These are phyloP conservation scores for Starmerella stigmatis DNA, from an alignment of 805 yeast species.

Conservation along the genomic window DNA sequence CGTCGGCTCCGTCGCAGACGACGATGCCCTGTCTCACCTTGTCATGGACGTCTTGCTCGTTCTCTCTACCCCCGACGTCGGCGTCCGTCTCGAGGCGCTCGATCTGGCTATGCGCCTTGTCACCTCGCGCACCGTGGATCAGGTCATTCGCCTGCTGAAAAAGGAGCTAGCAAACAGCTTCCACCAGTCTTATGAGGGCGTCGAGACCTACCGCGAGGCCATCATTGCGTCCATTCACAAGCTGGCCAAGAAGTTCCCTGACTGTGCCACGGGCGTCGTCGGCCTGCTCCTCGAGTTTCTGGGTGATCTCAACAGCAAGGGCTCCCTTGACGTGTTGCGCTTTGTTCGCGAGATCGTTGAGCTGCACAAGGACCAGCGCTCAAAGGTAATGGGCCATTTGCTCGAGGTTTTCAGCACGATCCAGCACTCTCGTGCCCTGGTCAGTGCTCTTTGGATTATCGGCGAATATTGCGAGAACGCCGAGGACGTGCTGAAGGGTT, in stretches of 20 bases:
- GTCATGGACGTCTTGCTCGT: slow-evolving; percentile 79
- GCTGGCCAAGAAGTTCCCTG: slow-evolving; percentile 77
- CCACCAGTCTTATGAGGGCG: slow-evolving; percentile 54
- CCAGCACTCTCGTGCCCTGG: slow-evolving; percentile 79
- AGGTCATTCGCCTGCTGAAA: slow-evolving; percentile 80
- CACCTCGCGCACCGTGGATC: slow-evolving; percentile 82
- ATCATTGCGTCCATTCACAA: slow-evolving; percentile 80
- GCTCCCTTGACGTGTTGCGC: slow-evolving; percentile 82
- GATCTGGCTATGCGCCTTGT: slow-evolving; percentile 72
- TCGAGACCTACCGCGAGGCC: slow-evolving; percentile 76
- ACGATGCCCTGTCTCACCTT: slow-evolving; percentile 74
- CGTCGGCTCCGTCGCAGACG: slow-evolving; percentile 67
- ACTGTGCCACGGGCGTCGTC: slow-evolving; percentile 85
- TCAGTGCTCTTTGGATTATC: slow-evolving; percentile 90
- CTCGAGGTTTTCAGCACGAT: slow-evolving; percentile 51
- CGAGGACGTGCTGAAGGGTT: slow-evolving; percentile 62
- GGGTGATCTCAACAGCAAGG: slow-evolving; percentile 65
- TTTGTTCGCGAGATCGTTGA: slow-evolving; percentile 92
- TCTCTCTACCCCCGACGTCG: slow-evolving; percentile 78
- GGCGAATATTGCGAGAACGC: slow-evolving; percentile 82
- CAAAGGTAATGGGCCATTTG: slow-evolving; percentile 52
- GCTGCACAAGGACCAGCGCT: slow-evolving; percentile 71
- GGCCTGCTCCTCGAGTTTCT: slow-evolving; percentile 78
- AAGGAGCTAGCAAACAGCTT: slow-evolving; percentile 77
- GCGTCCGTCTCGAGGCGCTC: slow-evolving; percentile 80